Evolutionary conservation across 805 yeast genomes (phyloP), one percentile per base, ranked within the genome.

Genomic region (Wickerhamomyces sydowiorum): DNA sequence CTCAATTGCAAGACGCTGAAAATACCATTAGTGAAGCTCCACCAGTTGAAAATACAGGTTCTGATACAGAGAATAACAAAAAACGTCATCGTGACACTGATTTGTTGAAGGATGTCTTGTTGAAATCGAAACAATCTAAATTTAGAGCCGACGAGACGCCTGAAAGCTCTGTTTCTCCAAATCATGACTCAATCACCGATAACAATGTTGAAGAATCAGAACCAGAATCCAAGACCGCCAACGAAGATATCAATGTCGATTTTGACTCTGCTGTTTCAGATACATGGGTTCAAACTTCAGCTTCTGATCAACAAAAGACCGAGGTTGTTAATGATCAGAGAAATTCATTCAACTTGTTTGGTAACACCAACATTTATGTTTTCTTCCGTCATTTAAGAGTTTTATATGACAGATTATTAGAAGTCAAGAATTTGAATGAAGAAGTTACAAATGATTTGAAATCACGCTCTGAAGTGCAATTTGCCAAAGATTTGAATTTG

Each of bases 301-400:
- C 44, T 12, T 34, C 51, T 14, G 51, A 47, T 7, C 22, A 57
- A 20, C 58, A 60, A 2, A 59, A 55, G 24, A 51, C 56, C 14
- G 52, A 56, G 21, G 60, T 66, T 17, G 38, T 50, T 20, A 61
- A 64, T 27, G 37, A 47, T 13, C 48, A 65, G 42, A 75, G 90
- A 53, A 69, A 67, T 24, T 75, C 71, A 37, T 88, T 67, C 69
- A 90, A 89, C 60, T 62, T 90, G 53, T 93, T 91, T 69, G 87
- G 86, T 47, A 90, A 91, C 62, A 82, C 96, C 5, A 81, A 90
- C 43, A 76, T 90, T 30, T 93, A 93, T 57, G 86, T 89, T 27
- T 89, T 93, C 54, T 78, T 89, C 76, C 86, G 99, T 52, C 84
- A 85, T 52, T 69, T 90, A 59, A 80, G 86, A 48, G 85, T 87